Evolutionary conservation across 495 filamentous ascomycete species (phyloP).

Genomic region (Penicillium chermesinum): DNA sequence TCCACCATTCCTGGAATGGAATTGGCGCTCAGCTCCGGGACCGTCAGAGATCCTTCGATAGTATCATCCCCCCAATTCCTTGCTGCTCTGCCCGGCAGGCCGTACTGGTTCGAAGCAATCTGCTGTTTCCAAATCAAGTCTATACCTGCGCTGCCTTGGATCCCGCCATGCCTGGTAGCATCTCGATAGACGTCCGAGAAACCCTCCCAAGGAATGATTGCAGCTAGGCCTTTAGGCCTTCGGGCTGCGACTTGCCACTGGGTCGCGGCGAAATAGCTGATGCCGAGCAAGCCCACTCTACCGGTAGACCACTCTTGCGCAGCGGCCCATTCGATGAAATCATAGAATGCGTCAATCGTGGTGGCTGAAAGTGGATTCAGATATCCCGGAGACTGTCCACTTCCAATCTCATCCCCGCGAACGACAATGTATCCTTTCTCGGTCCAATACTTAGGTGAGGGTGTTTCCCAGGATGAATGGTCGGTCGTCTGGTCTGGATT

Average conservation of each 20-base stretch:
- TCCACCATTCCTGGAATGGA: slow-evolving; percentile 50
- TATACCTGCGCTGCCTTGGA: slow-evolving; percentile 58
- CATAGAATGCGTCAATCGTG: slow-evolving; percentile 54
- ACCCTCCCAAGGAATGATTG: slow-evolving; percentile 54
- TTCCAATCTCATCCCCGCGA: slow-evolving; percentile 53
- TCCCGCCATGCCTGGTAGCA: slow-evolving; percentile 58
- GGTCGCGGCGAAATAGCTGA: slow-evolving; percentile 57
- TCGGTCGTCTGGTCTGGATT: slow-evolving; percentile 43
- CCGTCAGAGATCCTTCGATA: slow-evolving; percentile 54
- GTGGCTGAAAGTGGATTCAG: slow-evolving; percentile 56
- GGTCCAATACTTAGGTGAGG: slow-evolving; percentile 59
- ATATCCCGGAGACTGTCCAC: slow-evolving; percentile 52
- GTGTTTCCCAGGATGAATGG: slow-evolving; percentile 62
- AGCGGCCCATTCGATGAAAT: slow-evolving; percentile 59
- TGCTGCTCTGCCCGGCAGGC: slow-evolving; percentile 33
- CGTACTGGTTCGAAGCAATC: slow-evolving; percentile 59
- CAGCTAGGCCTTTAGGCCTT: slow-evolving; percentile 51
- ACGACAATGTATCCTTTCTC: slow-evolving; percentile 54
- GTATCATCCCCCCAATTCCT: slow-evolving; percentile 47
- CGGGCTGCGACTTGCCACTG: slow-evolving; percentile 63
- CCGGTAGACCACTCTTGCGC: slow-evolving; percentile 56
- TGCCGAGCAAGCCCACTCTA: slow-evolving; percentile 57
- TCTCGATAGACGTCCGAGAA: slow-evolving; percentile 64
- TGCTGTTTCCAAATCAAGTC: slow-evolving; percentile 62
- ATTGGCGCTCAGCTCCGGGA: slow-evolving; percentile 54